Evolutionary conservation across 2,329 filamentous ascomycete genomes (phyloP).

Genomic region (Stemphylium lycopersici): DNA sequence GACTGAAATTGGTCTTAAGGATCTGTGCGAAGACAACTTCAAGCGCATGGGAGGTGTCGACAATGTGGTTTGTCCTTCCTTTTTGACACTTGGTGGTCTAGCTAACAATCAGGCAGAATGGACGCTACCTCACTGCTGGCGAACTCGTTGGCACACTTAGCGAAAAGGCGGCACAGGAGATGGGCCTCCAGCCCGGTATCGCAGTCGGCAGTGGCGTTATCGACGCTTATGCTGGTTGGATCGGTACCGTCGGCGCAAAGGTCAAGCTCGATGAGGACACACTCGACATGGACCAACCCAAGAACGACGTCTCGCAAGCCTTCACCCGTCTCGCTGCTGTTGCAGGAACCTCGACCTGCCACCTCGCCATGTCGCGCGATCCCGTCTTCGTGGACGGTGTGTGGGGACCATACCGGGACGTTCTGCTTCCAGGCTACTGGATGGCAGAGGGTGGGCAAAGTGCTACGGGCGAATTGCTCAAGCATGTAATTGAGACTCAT

Average conservation of each 20-base stretch:
- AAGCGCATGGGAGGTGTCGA: slow-evolving; percentile 93
- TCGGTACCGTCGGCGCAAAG: slow-evolving; percentile 97
- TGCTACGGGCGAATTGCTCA: slow-evolving; percentile 91
- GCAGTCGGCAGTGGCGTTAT: slow-evolving; percentile 96
- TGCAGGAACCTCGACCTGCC: slow-evolving; percentile 95
- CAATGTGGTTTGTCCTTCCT: slow-evolving; percentile 76
- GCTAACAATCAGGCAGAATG: slow-evolving; percentile 72
- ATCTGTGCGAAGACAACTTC: slow-evolving; percentile 84
- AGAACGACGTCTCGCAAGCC: slow-evolving; percentile 89
- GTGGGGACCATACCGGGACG: slow-evolving; percentile 96
- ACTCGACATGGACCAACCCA: slow-evolving; percentile 69
- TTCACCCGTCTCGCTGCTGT: slow-evolving; percentile 93
- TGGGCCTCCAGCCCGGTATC: slow-evolving; percentile 85
- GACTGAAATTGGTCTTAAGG: slow-evolving; percentile 81
- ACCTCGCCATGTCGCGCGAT: slow-evolving; percentile 91
- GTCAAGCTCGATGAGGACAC: slow-evolving; percentile 74
- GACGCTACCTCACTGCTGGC: slow-evolving; percentile 87
- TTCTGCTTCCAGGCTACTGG: slow-evolving; percentile 90
- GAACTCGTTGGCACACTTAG: slow-evolving; percentile 87
- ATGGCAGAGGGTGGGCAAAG: slow-evolving; percentile 97
- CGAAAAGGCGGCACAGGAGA: slow-evolving; percentile 79
- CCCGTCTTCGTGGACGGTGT: slow-evolving; percentile 94
- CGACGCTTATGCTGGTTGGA: slow-evolving; percentile 98
- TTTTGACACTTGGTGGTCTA: slow-evolving; percentile 23
- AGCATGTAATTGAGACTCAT: slow-evolving; percentile 94